phyloP scores from a whole-genome alignment of 331 rosid species.

The Rhamnella rubrinervis region DNA sequence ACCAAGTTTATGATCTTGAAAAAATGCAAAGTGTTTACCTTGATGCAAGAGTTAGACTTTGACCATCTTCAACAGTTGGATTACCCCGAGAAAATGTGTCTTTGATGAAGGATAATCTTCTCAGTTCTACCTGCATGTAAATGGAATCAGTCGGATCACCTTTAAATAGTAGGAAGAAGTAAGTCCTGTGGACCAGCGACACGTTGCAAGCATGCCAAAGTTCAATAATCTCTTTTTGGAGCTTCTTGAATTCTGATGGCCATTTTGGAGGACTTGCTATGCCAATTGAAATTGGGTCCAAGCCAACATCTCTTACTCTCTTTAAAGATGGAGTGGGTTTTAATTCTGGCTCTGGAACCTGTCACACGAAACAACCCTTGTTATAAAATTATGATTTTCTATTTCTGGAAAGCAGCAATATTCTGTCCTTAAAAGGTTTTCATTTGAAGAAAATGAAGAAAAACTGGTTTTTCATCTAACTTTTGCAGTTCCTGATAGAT shows the following conservation, averaged over 20 bases:
- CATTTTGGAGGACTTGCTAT: constrained; percentile 56
- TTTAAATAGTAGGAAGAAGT: constrained; percentile 80
- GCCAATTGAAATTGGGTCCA: constrained; percentile 68
- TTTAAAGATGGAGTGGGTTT: constrained; percentile 26
- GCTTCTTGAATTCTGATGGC: constrained; percentile 75
- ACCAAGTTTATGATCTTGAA: not conserved
- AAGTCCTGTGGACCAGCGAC: constrained; percentile 92
- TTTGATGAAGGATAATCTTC: constrained; percentile 76
- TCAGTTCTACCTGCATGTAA: constrained; percentile 84
- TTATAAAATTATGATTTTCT: constrained; percentile 4
- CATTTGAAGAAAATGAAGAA: not conserved
- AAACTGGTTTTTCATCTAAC: not conserved
- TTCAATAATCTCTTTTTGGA: constrained; percentile 74
- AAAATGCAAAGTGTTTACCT: constrained; percentile 41
- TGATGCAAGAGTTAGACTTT: constrained; percentile 45
- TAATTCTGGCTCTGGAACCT: constrained; percentile 47
- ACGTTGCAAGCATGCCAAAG: constrained; percentile 87
- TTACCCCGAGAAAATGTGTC: constrained; percentile 55
- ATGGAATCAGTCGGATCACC: constrained; percentile 85
- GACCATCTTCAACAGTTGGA: constrained; percentile 60
- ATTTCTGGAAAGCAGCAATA: not conserved
- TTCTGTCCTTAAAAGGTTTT: not conserved
- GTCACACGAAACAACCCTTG: constrained; percentile 24
- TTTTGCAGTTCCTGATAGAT: not conserved
- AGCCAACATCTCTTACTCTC: constrained; percentile 68